Evolutionary conservation across 768 basidiomycete genomes (phyloP).

Genomic region (Termitomyces sp.): DNA sequence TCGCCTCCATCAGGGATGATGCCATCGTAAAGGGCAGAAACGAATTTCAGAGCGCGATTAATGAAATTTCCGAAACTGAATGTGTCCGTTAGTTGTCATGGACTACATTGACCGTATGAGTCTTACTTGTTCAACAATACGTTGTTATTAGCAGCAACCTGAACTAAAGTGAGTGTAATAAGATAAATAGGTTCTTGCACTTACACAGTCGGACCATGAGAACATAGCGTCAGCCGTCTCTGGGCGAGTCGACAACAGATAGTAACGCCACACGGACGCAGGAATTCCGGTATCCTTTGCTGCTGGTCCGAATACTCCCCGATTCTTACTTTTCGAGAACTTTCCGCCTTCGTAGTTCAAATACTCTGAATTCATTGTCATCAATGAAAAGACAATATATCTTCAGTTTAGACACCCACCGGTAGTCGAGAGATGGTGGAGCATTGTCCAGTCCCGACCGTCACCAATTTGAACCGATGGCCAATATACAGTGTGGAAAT

Average conservation of each 20-base stretch:
- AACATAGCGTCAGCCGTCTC: slow-evolving; percentile 95
- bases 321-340: slow-evolving; percentile 95
- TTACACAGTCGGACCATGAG: slow-evolving; percentile 91
- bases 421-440: slow-evolving; percentile 93
- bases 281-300: slow-evolving; percentile 93
- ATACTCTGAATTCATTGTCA: slow-evolving; percentile 49
- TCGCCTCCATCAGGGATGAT: slow-evolving; percentile 78
- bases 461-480: slow-evolving; percentile 89
- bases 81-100: neutral
- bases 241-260: slow-evolving; percentile 86
- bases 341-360: slow-evolving; percentile 98
- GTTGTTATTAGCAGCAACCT: slow-evolving; percentile 92
- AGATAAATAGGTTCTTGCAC: slow-evolving; percentile 18
- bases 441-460: slow-evolving; percentile 86
- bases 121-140: slow-evolving; percentile 87
- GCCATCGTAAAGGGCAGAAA: slow-evolving; percentile 76
- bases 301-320: slow-evolving; percentile 94
- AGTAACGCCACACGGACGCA: slow-evolving; percentile 95
- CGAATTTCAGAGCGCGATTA: slow-evolving; percentile 91
- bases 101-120: neutral
- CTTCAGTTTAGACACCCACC: slow-evolving; percentile 43
- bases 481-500: slow-evolving; percentile 96
- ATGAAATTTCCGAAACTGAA: slow-evolving; percentile 98
- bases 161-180: neutral
- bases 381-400: neutral